Base-by-base conservation (phyloP, 2,329 filamentous ascomycete species). In the Colletotrichum siamense region DNA sequence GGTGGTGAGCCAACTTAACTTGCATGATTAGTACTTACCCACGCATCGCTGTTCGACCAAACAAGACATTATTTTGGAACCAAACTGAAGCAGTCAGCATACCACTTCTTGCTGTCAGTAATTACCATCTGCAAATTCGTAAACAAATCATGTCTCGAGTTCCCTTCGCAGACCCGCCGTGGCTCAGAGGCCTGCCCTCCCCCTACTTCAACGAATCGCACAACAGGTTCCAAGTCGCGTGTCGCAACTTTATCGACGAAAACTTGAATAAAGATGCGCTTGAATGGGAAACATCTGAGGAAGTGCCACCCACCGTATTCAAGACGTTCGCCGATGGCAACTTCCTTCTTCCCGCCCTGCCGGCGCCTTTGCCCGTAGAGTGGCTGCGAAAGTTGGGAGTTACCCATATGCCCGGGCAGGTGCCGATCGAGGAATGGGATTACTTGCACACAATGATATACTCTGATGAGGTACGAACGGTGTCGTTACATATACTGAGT, bases 161-260 rank as follows among this genome's bases (percentile, higher is more conserved):
- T 32, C 94, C 94, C 67, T 95, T 95, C 85, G 92, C 93, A 7
- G 94, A 96, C 80, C 94, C 94, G 2, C 90, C 94, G 2, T 95
- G 93, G 85, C 88, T 95, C 63, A 88, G 88, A 79, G 93, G 93
- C 69, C 87, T 95, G 4, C 94, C 94, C 0, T 94, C 92, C 1
- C 92, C 94, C 15, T 94, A 95, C 86, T 94, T 94, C 86, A 92
- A 90, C 28, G 87, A 90, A 5, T 91, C 92, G 6, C 94, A 95
- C 82, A 86, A 87, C 16, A 86, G 85, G 81, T 95, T 92, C 88
- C 94, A 96, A 82, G 91, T 92, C 82, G 91, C 90, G 78, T 93
- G 92, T 81, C 92, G 93, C 44, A 89, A 87, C 8, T 95, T 95
- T 82, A 87, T 94, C 62, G 88, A 90, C 66, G 88, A 94, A 79